Base-by-base conservation (phyloP, 192 early-diverging fungal species). In the Entrophospora sp. region DNA sequence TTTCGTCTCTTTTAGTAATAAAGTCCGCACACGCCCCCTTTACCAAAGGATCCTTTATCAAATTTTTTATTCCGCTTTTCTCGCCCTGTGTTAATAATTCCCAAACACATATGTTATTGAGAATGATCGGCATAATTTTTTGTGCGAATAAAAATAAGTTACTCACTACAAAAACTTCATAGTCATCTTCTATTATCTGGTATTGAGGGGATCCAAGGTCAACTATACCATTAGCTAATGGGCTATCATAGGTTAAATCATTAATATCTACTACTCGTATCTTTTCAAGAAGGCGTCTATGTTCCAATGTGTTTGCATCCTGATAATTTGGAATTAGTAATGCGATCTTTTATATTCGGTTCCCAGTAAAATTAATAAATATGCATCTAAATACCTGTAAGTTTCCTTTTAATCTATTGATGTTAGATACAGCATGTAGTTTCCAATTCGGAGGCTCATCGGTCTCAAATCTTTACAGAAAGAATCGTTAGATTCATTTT, bases 1-100 rank as follows among this genome's bases (percentile, higher is more conserved):
- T 58, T 58, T 58, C 56, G 32, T 58, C n/a, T 58, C 56, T 58
- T 10, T 58, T 58, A 3, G 56, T 36, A 58, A 58, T 27, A 27
- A 25, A 58, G 25, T 34, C 20, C 5, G 56, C 30, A 58, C 30
- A 34, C 35, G 22, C 56, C 8, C 56, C 6, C 56, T 42, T 53
- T 53, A 53, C 16, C 51, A 53, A 32, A 25, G 51, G 27, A 27
- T 16, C 51, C 25, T 53, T 53, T 44, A 5, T 44, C 43, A 44
- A 44, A 14, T 13, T 44, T 44, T 44, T 44, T 44, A 44, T 44
- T 44, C 43, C 43, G 16, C 43, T 44, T 44, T 44, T 44, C 43
- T 44, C 16, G 43, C 43, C 43, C n/a, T n/a, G 43, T 16, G 43
- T 44, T 44, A 44, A 16, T 16, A 44, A 44, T 4, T 44, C 43